Conservation (phyloP, 768 basidiomycete genomes). For the Boletus subparvulus region DNA sequence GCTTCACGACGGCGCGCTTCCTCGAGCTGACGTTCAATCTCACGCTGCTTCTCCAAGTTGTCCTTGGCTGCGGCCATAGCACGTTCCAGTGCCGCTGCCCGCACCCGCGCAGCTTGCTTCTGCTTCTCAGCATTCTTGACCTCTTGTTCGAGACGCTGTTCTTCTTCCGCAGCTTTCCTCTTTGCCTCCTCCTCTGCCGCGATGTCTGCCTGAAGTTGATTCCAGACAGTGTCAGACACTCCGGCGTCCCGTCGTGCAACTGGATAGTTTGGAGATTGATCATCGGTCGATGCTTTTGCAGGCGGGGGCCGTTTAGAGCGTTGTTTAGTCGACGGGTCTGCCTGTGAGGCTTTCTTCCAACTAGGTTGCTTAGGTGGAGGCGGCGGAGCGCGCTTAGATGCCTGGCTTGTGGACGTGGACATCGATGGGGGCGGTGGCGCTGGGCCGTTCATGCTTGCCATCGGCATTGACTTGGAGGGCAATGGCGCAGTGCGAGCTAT, state of each 20-base stretch:
- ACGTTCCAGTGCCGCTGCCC: slow-evolving; percentile 15
- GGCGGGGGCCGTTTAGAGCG: neutral
- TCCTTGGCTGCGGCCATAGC: slow-evolving; percentile 21
- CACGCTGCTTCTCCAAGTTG: slow-evolving; percentile 18
- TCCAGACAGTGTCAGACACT: slow-evolving; percentile 54
- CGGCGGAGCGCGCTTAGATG: slow-evolving; percentile 21
- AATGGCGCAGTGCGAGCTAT: neutral
- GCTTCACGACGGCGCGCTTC: slow-evolving; percentile 31
- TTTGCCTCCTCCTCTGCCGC: slow-evolving; percentile 24
- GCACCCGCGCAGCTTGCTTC: slow-evolving; percentile 10
- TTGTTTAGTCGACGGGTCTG: neutral
- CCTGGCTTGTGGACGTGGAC: slow-evolving; percentile 17
- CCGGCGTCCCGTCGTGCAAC: slow-evolving; percentile 46
- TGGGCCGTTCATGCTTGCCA: slow-evolving; percentile 21
- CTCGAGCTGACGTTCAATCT: slow-evolving; percentile 29
- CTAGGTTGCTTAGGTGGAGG: slow-evolving; percentile 15
- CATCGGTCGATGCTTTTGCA: neutral
- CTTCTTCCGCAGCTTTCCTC: slow-evolving; percentile 19
- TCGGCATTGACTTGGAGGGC: slow-evolving; percentile 10
- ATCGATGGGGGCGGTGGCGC: slow-evolving; percentile 23
- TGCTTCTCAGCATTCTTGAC: slow-evolving; percentile 12
- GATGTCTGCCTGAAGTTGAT: slow-evolving; percentile 43
- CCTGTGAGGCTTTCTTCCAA: neutral
- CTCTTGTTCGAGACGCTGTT: slow-evolving; percentile 20
- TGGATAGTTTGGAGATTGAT: slow-evolving; percentile 6